Conservation (phyloP, 1,139 yeast genomes). For the Geotrichum klebahnii region DNA sequence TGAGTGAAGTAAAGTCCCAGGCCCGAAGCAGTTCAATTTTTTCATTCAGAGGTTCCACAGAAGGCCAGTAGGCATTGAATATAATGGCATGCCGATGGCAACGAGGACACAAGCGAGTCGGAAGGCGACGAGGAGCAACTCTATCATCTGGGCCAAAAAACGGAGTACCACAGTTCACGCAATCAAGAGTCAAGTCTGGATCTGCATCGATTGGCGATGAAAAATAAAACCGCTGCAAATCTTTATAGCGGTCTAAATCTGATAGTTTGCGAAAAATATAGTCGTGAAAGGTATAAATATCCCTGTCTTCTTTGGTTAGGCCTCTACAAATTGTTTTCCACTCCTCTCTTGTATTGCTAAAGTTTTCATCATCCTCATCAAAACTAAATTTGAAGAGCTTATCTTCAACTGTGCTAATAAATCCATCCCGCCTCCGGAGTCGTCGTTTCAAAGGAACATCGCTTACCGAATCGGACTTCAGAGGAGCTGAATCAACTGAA, state of each 20-base stretch:
- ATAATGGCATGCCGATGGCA: slow-evolving; percentile 36
- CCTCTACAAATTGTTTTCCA: slow-evolving; percentile 15
- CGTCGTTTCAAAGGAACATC: slow-evolving; percentile 19
- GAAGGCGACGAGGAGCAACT: slow-evolving; percentile 20
- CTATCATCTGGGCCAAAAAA: slow-evolving; percentile 26
- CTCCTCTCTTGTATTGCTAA: slow-evolving; percentile 15
- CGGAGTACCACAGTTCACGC: slow-evolving; percentile 31
- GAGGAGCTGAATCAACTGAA: not conserved
- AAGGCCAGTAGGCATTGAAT: slow-evolving; percentile 35
- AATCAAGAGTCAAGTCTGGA: slow-evolving; percentile 23
- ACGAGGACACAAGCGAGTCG: slow-evolving; percentile 31
- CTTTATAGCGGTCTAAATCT: slow-evolving; percentile 12
- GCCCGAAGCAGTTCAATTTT: slow-evolving; percentile 25
- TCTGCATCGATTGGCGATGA: slow-evolving; percentile 26
- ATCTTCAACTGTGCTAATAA: slow-evolving; percentile 2
- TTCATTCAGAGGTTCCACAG: slow-evolving; percentile 21
- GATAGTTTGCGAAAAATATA: slow-evolving; percentile 18
- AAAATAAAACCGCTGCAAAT: slow-evolving; percentile 24
- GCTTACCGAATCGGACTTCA: not conserved
- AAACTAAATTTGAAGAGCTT: slow-evolving; percentile 17
- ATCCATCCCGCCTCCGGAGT: slow-evolving; percentile 14
- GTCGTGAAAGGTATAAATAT: slow-evolving; percentile 16
- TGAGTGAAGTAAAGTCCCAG: slow-evolving; percentile 21
- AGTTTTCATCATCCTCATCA: slow-evolving; percentile 20
- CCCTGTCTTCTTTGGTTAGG: slow-evolving; percentile 9